These are phyloP conservation scores for Auricularia cornea DNA, from an alignment of 768 basidiomycete species.

Conservation along the genomic window DNA sequence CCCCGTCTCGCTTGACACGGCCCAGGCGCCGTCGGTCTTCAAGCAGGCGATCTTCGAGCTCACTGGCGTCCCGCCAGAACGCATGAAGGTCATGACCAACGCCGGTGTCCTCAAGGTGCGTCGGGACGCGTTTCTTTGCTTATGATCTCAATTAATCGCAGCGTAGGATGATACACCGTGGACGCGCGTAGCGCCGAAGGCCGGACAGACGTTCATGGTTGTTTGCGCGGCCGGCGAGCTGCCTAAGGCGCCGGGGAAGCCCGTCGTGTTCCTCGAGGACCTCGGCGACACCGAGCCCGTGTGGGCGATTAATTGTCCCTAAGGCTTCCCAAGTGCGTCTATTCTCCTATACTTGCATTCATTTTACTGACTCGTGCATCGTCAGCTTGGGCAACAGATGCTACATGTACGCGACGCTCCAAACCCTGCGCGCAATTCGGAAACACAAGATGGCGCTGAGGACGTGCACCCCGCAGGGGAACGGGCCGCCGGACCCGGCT, in stretches of 20 bases:
- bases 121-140: too few species aligned
- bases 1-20: slow-evolving; percentile 62
- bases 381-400: slow-evolving; percentile 83
- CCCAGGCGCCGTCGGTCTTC: slow-evolving; percentile 61
- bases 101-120: slow-evolving; percentile 81
- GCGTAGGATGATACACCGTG: slow-evolving; percentile 81
- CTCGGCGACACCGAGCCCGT: slow-evolving; percentile 79
- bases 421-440: slow-evolving; percentile 88
- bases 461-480: slow-evolving; percentile 41
- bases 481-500: slow-evolving; percentile 17
- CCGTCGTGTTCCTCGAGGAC: slow-evolving; percentile 83
- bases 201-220: slow-evolving; percentile 87
- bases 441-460: slow-evolving; percentile 71
- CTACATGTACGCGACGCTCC: slow-evolving; percentile 94
- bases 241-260: slow-evolving; percentile 76
- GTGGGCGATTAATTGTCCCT: slow-evolving; percentile 70
- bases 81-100: slow-evolving; percentile 98
- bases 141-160: too few species aligned
- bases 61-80: slow-evolving; percentile 81
- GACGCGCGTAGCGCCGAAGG: slow-evolving; percentile 76
- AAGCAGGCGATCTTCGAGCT: slow-evolving; percentile 73
- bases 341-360: too few species aligned
- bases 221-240: slow-evolving; percentile 91
- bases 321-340: slow-evolving; percentile 60
- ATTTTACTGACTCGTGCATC: background rate